Percentiles rank a stretch among this genome's conserved stretches.
Evolutionary conservation across 345 rosid species (phyloP).

Genomic region (Eucalyptus rudis): DNA sequence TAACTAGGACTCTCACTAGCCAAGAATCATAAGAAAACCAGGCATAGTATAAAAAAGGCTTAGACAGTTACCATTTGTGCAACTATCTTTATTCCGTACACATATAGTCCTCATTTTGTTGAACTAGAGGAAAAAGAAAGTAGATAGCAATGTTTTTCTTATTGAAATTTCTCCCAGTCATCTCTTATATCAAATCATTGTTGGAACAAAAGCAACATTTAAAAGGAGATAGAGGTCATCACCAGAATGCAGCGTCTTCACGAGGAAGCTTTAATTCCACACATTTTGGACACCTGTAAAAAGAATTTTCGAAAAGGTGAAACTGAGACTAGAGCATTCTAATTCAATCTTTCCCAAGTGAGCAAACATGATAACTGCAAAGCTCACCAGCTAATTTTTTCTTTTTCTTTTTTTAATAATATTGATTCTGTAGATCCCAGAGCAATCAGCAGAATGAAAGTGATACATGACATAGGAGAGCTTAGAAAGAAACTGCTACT

Average conservation of each 20-base stretch:
- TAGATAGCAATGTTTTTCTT: not conserved
- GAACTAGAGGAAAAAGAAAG: not conserved
- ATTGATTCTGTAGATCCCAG: not conserved
- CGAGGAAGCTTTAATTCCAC: slow-evolving; percentile 89
- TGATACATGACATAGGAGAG: not conserved
- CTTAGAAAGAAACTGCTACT: not conserved
- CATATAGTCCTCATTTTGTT: not conserved
- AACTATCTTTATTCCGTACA: not conserved
- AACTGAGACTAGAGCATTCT: not conserved
- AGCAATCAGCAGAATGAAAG: not conserved
- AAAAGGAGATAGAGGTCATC: not conserved
- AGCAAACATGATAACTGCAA: not conserved
- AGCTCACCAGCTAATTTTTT: not conserved
- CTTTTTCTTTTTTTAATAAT: not conserved
- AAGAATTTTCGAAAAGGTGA: not conserved
- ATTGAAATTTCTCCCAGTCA: not conserved
- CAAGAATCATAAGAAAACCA: not conserved
- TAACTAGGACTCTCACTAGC: not conserved
- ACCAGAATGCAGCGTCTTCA: slow-evolving; percentile 93
- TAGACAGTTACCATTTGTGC: not conserved
- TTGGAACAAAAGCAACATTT: not conserved
- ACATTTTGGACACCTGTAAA: slow-evolving; percentile 83
- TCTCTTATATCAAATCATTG: not conserved
- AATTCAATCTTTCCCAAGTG: not conserved
- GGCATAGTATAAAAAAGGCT: not conserved